A percentile compares a stretch with the other conserved stretches of the same genome.
Conservation (phyloP, 192 early-diverging fungal genomes). For the Radiomyces spectabilis region DNA sequence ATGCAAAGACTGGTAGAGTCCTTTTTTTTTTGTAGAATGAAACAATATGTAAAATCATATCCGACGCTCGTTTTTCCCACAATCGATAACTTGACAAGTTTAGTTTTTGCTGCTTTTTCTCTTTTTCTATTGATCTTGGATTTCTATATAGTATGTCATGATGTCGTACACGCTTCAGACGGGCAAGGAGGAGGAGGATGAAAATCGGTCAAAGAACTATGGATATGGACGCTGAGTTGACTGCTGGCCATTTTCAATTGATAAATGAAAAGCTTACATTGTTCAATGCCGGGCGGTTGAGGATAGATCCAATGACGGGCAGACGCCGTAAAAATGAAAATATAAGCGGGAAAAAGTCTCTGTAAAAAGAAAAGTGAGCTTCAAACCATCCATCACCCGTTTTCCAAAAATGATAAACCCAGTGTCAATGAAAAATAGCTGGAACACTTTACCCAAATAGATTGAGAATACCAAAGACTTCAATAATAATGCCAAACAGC, state of each 20-base stretch:
- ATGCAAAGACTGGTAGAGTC: too few relatives aligned
- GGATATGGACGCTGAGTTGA: not conserved
- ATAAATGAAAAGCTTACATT: constrained; percentile 34
- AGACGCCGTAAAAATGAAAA: constrained; percentile 76
- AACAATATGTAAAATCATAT: too few relatives aligned
- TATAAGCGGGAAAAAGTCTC: constrained; percentile 93
- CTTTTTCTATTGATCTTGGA: too few relatives aligned
- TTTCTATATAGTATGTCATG: not conserved
- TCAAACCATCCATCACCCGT: too few relatives aligned
- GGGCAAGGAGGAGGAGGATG: not conserved
- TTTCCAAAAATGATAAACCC: not conserved
- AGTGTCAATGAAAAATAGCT: not conserved
- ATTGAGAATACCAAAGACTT: constrained; percentile 92
- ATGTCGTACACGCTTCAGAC: not conserved
- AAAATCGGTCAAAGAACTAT: not conserved
- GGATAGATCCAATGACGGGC: constrained; percentile 81
- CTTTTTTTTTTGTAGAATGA: too few relatives aligned
- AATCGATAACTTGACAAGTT: too few relatives aligned
- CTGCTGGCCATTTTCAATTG: not conserved
- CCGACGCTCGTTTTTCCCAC: too few relatives aligned
- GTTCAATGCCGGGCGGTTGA: constrained; percentile 77
- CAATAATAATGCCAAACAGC: constrained; percentile 76
- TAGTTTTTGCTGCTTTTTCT: too few relatives aligned
- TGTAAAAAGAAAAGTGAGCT: constrained; percentile 25
- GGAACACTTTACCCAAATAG: constrained; percentile 72